Evolutionary conservation across 345 rosid species (phyloP), one percentile per base, ranked within the genome.

Genomic region (Salix dunnii): DNA sequence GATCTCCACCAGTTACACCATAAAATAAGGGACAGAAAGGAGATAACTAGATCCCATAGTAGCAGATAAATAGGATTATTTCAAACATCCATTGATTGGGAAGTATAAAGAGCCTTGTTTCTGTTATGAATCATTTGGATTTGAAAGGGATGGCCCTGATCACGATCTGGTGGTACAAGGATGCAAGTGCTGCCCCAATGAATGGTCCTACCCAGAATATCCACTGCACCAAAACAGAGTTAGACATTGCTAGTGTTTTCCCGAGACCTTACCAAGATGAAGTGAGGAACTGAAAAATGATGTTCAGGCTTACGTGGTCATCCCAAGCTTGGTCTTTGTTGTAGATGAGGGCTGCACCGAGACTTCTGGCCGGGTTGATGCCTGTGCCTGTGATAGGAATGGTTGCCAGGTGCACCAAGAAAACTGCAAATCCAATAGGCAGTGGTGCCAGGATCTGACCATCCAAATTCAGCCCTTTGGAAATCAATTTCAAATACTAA

Each of bases 391-490:
- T 87, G 25, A 85, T 51, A 0, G 90, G 88, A 60, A 87, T 85
- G 21, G 90, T 85, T 7, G 90, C 90, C 85, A 87, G 72, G 75
- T 85, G 90, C 78, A 87, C 90, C 74, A 87, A 31, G 67, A 87
- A 83, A 61, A 87, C 90, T 2, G 90, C 90, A 62, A 87, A 85
- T 16, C 90, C 90, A 63, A 87, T 85, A 0, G 90, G 90, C 75
- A 87, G 74, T 7, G 90, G 90, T 16, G 90, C 90, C 85, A 87
- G 71, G 6, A 87, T 83, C 90, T 87, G 79, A 16, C 28, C 38
- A 28, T n/a, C 63, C 63, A 23, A 58, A 58, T 58, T 10, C 27
- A 23, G 63, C 63, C 11, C 25, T 58, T 58, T 58, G 28, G 60
- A 58, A n/a, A 58, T n/a, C 63, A 58, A 58, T 58, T 58, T 58